Conservation (phyloP, 305 asterid species). For the Rubia peregrina region DNA sequence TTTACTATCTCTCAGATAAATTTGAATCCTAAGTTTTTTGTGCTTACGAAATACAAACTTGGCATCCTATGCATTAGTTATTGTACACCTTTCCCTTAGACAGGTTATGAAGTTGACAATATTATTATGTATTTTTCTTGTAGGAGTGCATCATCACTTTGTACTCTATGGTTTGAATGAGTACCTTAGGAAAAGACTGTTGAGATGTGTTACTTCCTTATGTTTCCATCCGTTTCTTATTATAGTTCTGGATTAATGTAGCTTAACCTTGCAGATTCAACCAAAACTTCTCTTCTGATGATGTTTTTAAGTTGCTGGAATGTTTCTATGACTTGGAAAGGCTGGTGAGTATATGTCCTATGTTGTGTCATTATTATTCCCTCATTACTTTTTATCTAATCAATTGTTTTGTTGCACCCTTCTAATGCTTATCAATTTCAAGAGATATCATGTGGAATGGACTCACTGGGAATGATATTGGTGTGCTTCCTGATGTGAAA, state of each 20-base stretch:
- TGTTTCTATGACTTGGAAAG: slow-evolving; percentile 76
- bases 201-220: slow-evolving; percentile 1
- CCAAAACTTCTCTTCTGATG: slow-evolving; percentile 64
- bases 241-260: not conserved
- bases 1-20: no score
- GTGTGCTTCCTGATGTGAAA: no score
- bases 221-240: not conserved
- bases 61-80: not conserved
- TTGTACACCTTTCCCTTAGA: not conserved
- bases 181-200: slow-evolving; percentile 52
- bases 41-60: not conserved
- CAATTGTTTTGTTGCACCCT: no score
- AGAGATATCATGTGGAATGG: no score
- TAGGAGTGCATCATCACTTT: slow-evolving; percentile 81
- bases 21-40: not conserved
- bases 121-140: slow-evolving; percentile 4
- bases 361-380: not conserved
- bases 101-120: not conserved
- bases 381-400: no score
- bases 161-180: slow-evolving; percentile 39
- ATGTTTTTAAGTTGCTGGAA: slow-evolving; percentile 29
- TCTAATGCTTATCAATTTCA: no score
- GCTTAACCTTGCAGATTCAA: slow-evolving; percentile 49
- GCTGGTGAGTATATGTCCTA: slow-evolving; percentile 48
- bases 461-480: no score